Percentiles rank a stretch among this genome's conserved stretches.
These are phyloP conservation scores for Antrodiella citrinella DNA, from an alignment of 768 basidiomycete genomes.

Conservation along the genomic window DNA sequence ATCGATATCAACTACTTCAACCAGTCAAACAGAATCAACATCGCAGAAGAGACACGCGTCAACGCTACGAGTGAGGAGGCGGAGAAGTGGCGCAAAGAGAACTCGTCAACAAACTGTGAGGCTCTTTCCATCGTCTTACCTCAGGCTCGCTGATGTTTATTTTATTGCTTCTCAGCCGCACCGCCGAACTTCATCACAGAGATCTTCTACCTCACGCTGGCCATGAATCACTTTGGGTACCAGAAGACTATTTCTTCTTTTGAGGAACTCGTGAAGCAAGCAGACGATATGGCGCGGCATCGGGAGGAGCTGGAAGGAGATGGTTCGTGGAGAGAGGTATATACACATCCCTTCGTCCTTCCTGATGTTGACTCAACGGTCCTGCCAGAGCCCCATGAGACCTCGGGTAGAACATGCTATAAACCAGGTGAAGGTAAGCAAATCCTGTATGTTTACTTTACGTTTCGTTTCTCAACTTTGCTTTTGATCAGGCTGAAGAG, in stretches of 20 bases:
- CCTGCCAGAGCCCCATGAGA: constrained; percentile 55
- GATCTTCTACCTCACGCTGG: constrained; percentile 82
- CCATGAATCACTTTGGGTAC: constrained; percentile 86
- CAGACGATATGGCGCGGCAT: constrained; percentile 71
- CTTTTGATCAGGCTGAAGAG: constrained; percentile 54
- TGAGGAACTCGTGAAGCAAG: constrained; percentile 63
- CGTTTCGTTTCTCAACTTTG: no score
- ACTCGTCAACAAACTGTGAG: constrained; percentile 38
- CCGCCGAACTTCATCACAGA: constrained; percentile 91
- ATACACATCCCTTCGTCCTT: constrained; percentile 14
- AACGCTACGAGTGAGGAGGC: constrained; percentile 89
- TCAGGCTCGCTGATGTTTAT: background rate
- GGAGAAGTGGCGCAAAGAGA: constrained; percentile 54
- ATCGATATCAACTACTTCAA: constrained; percentile 82
- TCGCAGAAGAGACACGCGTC: constrained; percentile 88
- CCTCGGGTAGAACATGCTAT: constrained; percentile 73
- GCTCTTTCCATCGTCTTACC: background rate
- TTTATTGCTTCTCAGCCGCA: constrained; percentile 25
- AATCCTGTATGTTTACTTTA: no score
- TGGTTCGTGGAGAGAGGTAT: constrained; percentile 76
- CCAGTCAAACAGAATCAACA: constrained; percentile 60
- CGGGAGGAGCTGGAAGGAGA: constrained; percentile 70
- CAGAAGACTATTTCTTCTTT: constrained; percentile 73
- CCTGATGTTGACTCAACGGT: background rate
- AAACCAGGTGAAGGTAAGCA: constrained; percentile 65